phyloP scores from a whole-genome alignment of 805 yeast genomes.

The Sugiyamaella mastotermitis region DNA sequence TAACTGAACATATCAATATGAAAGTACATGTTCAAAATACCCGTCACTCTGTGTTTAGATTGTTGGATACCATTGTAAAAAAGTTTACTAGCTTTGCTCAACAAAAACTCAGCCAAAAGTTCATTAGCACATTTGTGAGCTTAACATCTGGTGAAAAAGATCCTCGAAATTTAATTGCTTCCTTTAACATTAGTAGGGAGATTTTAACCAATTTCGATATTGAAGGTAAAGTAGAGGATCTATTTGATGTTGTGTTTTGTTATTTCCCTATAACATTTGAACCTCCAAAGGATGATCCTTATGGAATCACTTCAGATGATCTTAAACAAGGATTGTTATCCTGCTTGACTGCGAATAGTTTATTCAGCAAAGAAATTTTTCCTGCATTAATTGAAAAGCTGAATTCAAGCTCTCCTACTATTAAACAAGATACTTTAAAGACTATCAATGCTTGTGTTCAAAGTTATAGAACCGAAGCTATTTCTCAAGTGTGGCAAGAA shows the following conservation, averaged over 20 bases:
- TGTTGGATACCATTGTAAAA: slow-evolving; percentile 31
- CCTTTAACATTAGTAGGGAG: slow-evolving; percentile 50
- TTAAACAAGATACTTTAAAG: slow-evolving; percentile 62
- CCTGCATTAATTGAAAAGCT: slow-evolving; percentile 57
- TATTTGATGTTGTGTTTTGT: slow-evolving; percentile 87
- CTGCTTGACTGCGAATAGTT: slow-evolving; percentile 55
- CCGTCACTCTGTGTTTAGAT: slow-evolving; percentile 52
- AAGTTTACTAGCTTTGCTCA: slow-evolving; percentile 5
- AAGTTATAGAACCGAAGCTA: slow-evolving; percentile 42
- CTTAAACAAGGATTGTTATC: slow-evolving; percentile 56
- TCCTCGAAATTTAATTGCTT: slow-evolving; percentile 74
- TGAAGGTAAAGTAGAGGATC: slow-evolving; percentile 52
- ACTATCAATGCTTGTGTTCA: slow-evolving; percentile 55
- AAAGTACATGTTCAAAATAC: slow-evolving; percentile 24
- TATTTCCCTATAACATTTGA: slow-evolving; percentile 94
- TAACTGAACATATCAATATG: slow-evolving; percentile 31
- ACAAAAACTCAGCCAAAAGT: slow-evolving; percentile 27
- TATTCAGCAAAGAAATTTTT: slow-evolving; percentile 66
- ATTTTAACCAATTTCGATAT: slow-evolving; percentile 40
- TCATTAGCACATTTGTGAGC: slow-evolving; percentile 54
- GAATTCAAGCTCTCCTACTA: slow-evolving; percentile 21
- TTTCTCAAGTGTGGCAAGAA: slow-evolving; percentile 62
- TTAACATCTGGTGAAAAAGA: slow-evolving; percentile 88
- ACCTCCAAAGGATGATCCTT: slow-evolving; percentile 86
- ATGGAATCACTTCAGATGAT: slow-evolving; percentile 69